A percentile compares a stretch with the other conserved stretches of the same genome.
phyloP scores from a whole-genome alignment of 768 basidiomycete genomes.

The Pholiota conissans region DNA sequence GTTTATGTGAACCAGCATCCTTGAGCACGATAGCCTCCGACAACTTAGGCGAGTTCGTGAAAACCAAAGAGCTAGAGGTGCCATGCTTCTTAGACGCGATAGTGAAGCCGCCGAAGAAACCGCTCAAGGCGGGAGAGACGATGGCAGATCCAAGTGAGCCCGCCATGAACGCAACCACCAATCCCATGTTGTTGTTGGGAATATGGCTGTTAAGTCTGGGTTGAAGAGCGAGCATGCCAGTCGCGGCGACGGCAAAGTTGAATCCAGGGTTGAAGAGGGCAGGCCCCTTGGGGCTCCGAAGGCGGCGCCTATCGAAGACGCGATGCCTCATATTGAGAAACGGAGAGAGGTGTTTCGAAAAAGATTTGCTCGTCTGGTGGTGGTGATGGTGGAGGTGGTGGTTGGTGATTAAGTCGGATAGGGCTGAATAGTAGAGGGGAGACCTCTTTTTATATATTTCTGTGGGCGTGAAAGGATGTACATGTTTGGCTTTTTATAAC shows the following conservation, averaged over 20 bases:
- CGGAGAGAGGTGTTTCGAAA: too few species aligned
- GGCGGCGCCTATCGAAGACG: too few species aligned
- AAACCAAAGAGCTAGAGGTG: not conserved
- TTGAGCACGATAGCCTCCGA: not conserved
- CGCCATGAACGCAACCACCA: not conserved
- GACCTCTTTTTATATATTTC: too few species aligned
- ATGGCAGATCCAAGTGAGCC: not conserved
- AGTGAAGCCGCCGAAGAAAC: not conserved
- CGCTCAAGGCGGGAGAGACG: too few species aligned
- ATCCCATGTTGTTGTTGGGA: not conserved
- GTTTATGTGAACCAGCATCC: not conserved
- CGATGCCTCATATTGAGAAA: too few species aligned
- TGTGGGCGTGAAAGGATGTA: too few species aligned
- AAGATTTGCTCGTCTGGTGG: too few species aligned
- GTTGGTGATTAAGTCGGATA: too few species aligned
- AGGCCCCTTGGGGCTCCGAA: not conserved
- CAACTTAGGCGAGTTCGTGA: too few species aligned
- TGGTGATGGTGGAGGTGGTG: too few species aligned
- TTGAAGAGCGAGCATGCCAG: not conserved
- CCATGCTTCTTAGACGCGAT: not conserved
- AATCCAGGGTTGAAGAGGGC: not conserved
- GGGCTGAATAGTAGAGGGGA: too few species aligned
- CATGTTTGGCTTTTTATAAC: too few species aligned
- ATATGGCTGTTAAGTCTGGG: not conserved
- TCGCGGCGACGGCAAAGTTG: not conserved